Evolutionary conservation across 2,329 filamentous ascomycete genomes (phyloP), one percentile per base, ranked within the genome.

Genomic region (Escovopsis sp.): DNA sequence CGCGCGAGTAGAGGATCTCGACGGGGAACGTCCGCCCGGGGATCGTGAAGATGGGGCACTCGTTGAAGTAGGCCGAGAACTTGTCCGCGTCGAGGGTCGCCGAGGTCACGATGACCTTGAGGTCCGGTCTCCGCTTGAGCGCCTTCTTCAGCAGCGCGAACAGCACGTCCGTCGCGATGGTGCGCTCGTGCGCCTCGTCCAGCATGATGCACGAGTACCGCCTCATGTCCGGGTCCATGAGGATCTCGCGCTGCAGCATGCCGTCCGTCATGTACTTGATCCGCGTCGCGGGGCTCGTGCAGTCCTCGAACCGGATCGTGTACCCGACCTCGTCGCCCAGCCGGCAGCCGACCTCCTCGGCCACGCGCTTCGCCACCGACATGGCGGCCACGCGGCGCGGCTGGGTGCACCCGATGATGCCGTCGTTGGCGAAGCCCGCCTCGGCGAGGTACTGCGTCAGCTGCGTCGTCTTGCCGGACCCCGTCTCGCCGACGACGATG

Each of bases 231-330:
- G 88, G 84, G 57, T 98, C 91, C 50, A 95, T 73, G 40, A 98
- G 71, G 57, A 95, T 87, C 64, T 98, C 91, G 66, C 91, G 76
- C 64, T 95, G 80, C 58, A 98, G 74, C 84, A 96, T 96, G 61
- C 91, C 91, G 54, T 98, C 91, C 13, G 91, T 98, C 89, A 98
- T 95, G 66, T 98, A 98, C 66, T 98, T 98, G 67, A 98, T 94
- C 56, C 81, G 85, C 1, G 91, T 98, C 14, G 80, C 73, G 2
- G 85, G 78, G 48, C 81, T 84, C 0, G 89, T 95, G 57, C 81
- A 84, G 63, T 98, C 91, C 56, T 98, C 91, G 57, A 98, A 98
- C 58, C 91, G 85, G 56, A 98, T 94, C 7, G 84, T 94, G 59
- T 98, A 98, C 42, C 91, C 91, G 47, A 98, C 89, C 58, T 95